phyloP scores from a whole-genome alignment of 768 basidiomycete species.

The Lentinula raphanica region DNA sequence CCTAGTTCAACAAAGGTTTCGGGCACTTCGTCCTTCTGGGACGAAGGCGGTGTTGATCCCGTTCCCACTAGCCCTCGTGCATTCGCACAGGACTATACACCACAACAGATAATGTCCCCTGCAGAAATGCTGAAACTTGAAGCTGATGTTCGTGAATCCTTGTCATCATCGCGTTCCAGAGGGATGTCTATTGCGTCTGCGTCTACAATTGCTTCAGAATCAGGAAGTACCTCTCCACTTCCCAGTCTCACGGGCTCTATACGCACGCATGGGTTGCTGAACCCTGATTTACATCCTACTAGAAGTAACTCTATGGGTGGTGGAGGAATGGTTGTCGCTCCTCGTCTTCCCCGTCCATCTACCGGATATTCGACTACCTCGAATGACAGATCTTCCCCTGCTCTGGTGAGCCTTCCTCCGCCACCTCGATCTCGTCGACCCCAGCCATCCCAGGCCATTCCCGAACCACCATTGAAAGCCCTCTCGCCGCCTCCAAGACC shows the following conservation, averaged over 20 bases:
- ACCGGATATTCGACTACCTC: neutral
- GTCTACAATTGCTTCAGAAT: constrained; percentile 24
- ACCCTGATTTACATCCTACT: neutral
- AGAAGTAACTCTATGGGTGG: constrained; percentile 19
- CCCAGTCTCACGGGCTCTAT: neutral
- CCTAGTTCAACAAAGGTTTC: constrained; percentile 15
- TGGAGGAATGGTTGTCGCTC: constrained; percentile 20
- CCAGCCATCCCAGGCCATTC: neutral
- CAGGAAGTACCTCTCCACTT: neutral
- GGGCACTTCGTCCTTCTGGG: constrained; percentile 40
- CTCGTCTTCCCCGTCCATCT: constrained; percentile 10
- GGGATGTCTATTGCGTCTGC: constrained; percentile 34
- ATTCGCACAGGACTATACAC: constrained; percentile 41
- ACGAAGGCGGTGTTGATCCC: constrained; percentile 35
- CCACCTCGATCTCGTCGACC: constrained; percentile 8
- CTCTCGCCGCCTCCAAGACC: constrained; percentile 3
- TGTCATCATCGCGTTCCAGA: constrained; percentile 24
- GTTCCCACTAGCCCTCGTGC: constrained; percentile 29
- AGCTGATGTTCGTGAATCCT: constrained; percentile 33
- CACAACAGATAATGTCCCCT: constrained; percentile 64
- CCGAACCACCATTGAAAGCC: neutral
- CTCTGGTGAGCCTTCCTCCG: constrained; percentile 7
- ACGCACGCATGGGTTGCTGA: neutral
- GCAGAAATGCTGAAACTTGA: constrained; percentile 61
- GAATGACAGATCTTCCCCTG: neutral